Conservation (phyloP, 495 filamentous ascomycete species). For the Penicillium silybi region DNA sequence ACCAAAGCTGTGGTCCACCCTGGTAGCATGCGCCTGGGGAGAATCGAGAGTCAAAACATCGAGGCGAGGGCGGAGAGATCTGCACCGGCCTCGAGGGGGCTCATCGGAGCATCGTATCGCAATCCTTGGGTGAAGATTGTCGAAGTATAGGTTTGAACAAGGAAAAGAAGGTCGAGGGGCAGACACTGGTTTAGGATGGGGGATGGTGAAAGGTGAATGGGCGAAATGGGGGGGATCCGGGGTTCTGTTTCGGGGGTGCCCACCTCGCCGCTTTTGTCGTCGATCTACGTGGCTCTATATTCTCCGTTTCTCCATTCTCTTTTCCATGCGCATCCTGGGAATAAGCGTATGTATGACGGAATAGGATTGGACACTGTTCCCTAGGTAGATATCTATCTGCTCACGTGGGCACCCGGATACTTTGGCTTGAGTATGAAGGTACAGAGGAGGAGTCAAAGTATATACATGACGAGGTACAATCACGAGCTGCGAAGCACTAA, state of each 20-base stretch:
- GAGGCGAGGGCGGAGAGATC: conserved; percentile 8
- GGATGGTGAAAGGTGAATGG: conserved; percentile 1
- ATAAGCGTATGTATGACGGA: too few relatives aligned
- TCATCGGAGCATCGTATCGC: conserved; percentile 18
- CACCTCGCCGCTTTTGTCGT: conserved; percentile 13
- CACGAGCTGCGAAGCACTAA: too few relatives aligned
- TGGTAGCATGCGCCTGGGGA: conserved; percentile 7
- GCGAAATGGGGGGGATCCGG: conserved; percentile 1
- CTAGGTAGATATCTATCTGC: too few relatives aligned
- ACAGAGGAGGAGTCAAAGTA: too few relatives aligned
- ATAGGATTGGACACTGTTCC: too few relatives aligned
- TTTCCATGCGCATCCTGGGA: too few relatives aligned
- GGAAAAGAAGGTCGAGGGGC: not conserved
- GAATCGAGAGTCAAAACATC: conserved; percentile 16
- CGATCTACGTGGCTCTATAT: not conserved
- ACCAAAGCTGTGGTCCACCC: conserved; percentile 1
- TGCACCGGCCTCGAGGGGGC: conserved; percentile 9
- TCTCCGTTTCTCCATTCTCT: not conserved
- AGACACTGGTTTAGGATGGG: not conserved
- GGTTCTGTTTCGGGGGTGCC: conserved; percentile 5
- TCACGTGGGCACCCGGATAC: too few relatives aligned
- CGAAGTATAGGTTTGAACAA: not conserved
- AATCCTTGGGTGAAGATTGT: not conserved
- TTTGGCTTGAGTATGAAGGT: too few relatives aligned
- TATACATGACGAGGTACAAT: too few relatives aligned